Base-by-base conservation (phyloP, 2,329 filamentous ascomycete genomes). In the Thermothelomyces thermophilus region DNA sequence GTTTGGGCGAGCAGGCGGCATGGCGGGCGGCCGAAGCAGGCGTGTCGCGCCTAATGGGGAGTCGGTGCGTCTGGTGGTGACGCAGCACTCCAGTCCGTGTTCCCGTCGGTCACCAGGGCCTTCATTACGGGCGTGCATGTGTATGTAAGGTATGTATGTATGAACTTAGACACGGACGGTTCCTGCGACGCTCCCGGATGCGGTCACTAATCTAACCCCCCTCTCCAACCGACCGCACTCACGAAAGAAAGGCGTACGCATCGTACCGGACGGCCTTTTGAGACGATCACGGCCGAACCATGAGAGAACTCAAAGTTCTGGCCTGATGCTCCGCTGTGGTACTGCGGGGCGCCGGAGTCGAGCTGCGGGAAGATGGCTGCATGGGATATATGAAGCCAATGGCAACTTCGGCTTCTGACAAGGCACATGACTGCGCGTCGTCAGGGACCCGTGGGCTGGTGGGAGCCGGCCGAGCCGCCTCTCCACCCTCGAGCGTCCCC, bases 371-470 rank as follows among this genome's bases (percentile, higher is more conserved):
- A 40, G 53, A 55, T 28, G 36, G 40, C 34, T 26, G 24, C 22
- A 14, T n/a, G 33, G 22, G 46, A 50, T 48, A 57, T 24, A 55
- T 48, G 43, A 31, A n/a, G 28, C 16, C 40, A 36, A 54, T 57
- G 56, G 58, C 56, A 50, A 60, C 24, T 55, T 34, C 43, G 52
- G 50, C 51, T 41, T 31, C 14, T 34, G 41, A 22, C 20, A 19
- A 45, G 52, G 53, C 57, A 58, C 54, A 57, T 59, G 58, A 57
- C 54, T 44, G 42, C 24, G 31, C 35, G 46, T 51, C n/a, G n/a
- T n/a, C n/a, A n/a, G n/a, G n/a, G n/a, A 9, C 19, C 14, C 30
- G 36, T 41, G 33, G 16, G 30, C 17, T 40, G 36, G 41, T 46
- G 40, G 39, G 20, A 39, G 46, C 22, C 24, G 33, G 40, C 22